phyloP scores from a whole-genome alignment of 192 early-diverging fungal genomes.

The Entophlyctis helioformis region DNA sequence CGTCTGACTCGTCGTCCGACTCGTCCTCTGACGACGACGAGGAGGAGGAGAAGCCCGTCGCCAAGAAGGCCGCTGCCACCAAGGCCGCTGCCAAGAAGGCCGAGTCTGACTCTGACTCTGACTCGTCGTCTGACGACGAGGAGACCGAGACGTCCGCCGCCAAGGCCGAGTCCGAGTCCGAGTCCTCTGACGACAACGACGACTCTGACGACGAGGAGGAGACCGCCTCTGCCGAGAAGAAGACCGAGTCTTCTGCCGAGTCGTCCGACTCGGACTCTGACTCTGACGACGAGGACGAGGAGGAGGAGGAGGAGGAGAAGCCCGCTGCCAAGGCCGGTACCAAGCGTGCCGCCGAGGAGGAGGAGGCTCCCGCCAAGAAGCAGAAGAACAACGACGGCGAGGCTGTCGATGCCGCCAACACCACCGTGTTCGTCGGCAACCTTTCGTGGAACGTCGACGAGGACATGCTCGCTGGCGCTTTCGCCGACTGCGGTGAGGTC shows the following conservation, averaged over 20 bases:
- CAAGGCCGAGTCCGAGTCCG: slow-evolving; percentile 21
- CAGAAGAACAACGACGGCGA: slow-evolving; percentile 30
- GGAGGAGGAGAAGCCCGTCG: slow-evolving; percentile 13
- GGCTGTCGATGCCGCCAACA: slow-evolving; percentile 39
- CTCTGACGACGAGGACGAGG: slow-evolving; percentile 8
- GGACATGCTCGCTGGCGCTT: slow-evolving; percentile 47
- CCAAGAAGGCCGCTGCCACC: slow-evolving; percentile 18
- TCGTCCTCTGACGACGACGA: slow-evolving; percentile 29
- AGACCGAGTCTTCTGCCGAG: slow-evolving; percentile 14
- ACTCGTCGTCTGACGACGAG: slow-evolving; percentile 30
- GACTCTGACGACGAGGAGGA: slow-evolving; percentile 20
- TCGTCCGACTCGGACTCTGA: slow-evolving; percentile 3
- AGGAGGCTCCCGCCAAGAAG: slow-evolving; percentile 40
- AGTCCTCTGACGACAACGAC: slow-evolving; percentile 12
- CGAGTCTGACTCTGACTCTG: slow-evolving; percentile 62
- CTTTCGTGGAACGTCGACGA: slow-evolving; percentile 60
- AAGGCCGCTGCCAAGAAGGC: slow-evolving; percentile 38
- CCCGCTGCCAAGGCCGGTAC: slow-evolving; percentile 38
- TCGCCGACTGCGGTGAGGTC: slow-evolving; percentile 61
- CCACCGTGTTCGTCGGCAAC: slow-evolving; percentile 61
- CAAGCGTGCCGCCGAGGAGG: slow-evolving; percentile 26
- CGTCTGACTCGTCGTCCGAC: slow-evolving; percentile 63
- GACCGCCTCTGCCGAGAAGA: slow-evolving; percentile 7
- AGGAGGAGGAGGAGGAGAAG: slow-evolving; percentile 20
- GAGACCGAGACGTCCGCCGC: slow-evolving; percentile 17